Conservation (phyloP, 805 yeast genomes). For the Saccharomycopsis sp. region DNA sequence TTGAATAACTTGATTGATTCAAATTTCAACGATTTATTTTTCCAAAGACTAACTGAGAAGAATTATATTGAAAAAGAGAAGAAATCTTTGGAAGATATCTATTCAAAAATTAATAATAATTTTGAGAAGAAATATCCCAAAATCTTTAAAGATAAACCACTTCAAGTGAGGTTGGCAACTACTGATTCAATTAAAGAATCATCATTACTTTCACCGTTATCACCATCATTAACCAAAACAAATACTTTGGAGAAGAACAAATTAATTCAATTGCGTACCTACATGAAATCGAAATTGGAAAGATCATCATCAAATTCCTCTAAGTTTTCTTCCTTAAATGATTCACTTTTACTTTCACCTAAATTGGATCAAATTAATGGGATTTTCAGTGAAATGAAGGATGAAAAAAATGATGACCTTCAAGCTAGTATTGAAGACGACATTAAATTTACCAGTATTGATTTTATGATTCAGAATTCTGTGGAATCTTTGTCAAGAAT, state of each 20-base stretch:
- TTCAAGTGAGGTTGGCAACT: constrained; percentile 25
- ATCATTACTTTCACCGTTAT: constrained; percentile 9
- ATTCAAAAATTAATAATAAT: constrained; percentile 38
- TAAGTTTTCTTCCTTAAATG: constrained; percentile 21
- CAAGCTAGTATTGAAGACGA: constrained; percentile 20
- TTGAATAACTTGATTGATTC: constrained; percentile 55
- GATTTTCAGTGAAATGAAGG: constrained; percentile 20
- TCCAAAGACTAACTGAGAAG: constrained; percentile 57
- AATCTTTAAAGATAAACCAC: constrained; percentile 31
- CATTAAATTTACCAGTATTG: constrained; percentile 42
- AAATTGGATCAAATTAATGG: constrained; percentile 17
- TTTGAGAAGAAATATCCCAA: constrained; percentile 37
- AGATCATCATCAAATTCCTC: constrained; percentile 33
- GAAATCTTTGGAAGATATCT: constrained; percentile 52
- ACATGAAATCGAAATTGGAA: constrained; percentile 47
- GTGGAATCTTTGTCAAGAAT: constrained; percentile 75
- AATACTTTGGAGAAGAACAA: constrained; percentile 34
- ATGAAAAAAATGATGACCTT: constrained; percentile 2
- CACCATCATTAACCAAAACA: constrained; percentile 12
- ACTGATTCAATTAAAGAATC: constrained; percentile 21
- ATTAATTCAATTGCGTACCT: constrained; percentile 47
- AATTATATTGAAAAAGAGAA: constrained; percentile 67
- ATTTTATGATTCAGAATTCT: constrained; percentile 56
- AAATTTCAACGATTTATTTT: constrained; percentile 64
- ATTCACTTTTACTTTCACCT: constrained; percentile 15